Conservation (phyloP, 495 filamentous ascomycete genomes). For the Paragyromitra xinjiangensis region DNA sequence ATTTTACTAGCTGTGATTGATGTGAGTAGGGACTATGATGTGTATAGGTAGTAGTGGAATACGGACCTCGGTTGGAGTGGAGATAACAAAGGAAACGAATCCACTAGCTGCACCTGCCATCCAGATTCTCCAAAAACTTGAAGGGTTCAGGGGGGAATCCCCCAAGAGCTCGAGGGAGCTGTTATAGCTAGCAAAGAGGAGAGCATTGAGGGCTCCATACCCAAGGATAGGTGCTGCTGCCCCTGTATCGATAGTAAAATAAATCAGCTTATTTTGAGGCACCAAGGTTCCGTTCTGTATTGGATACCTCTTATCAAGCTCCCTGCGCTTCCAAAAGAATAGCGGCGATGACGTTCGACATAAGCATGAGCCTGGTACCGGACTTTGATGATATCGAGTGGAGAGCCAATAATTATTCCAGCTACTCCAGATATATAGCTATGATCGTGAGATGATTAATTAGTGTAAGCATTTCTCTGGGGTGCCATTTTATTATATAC, state of each 20-base stretch:
- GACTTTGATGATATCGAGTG: conserved; percentile 86
- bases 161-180: conserved; percentile 69
- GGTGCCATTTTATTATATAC: conserved; percentile 5
- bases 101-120: conserved; percentile 79
- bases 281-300: conserved; percentile 37
- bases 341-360: conserved; percentile 10
- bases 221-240: conserved; percentile 82
- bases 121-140: conserved; percentile 66
- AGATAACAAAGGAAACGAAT: conserved; percentile 80
- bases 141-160: conserved; percentile 50
- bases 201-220: conserved; percentile 87
- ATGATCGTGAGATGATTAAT: background rate
- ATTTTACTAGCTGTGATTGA: conserved; percentile 71
- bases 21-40: background rate
- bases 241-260: conserved; percentile 60
- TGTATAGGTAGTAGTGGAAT: background rate
- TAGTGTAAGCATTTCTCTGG: background rate
- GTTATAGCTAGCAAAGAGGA: conserved; percentile 88
- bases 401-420: conserved; percentile 87
- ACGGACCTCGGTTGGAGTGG: conserved; percentile 75
- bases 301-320: conserved; percentile 38
- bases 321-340: conserved; percentile 54
- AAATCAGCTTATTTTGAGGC: background rate
- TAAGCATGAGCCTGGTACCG: conserved; percentile 72
- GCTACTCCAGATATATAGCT: conserved; percentile 82